Base-by-base conservation (phyloP, 2,329 filamentous ascomycete genomes). In the Epichloe brachyelytri region DNA sequence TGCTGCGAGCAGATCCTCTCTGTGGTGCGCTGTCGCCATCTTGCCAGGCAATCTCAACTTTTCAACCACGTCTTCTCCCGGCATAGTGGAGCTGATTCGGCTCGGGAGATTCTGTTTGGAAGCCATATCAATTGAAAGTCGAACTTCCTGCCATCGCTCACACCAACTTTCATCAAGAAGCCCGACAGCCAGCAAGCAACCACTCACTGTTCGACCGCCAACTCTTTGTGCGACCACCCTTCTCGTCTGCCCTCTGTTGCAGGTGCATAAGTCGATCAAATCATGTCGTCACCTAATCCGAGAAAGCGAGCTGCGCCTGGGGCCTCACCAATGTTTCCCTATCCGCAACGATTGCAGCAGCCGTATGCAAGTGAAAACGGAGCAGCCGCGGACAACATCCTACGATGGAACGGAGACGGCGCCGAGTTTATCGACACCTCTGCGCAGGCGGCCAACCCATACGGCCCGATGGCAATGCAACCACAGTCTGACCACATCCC, bases 241-340 rank as follows among this genome's bases (percentile, higher is more conserved):
- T 34, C 12, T 38, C 34, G 19, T 19, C 26, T 38, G 8, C 22
- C 5, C 15, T 38, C 11, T 7, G 20, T 8, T 14, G 22, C 20
- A 38, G 43, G 44, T 49, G 19, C 50, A 38, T 12, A 50, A 48
- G 22, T 46, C 50, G 47, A 49, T 40, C 22, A 41, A 52, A 55
- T 54, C 19, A 77, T 77, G 74, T 72, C 77, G 52, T 62, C 68
- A 34, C 67, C 71, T 44, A 78, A 78, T 56, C 65, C 76, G 19
- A 70, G 86, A 67, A 93, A 93, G 72, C 78, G 87, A 65, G 74
- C 84, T 58, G 86, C 86, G 45, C 83, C 86, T 51, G 86, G 84
- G 63, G 72, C 82, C 55, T 76, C 80, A 38, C 83, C 86, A n/a
- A 69, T 78, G 56, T 69, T 77, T 20, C 78, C 80, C 36, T 63